Evolutionary conservation across 345 rosid genomes (phyloP).

Genomic region (Eucalyptus microcorys): DNA sequence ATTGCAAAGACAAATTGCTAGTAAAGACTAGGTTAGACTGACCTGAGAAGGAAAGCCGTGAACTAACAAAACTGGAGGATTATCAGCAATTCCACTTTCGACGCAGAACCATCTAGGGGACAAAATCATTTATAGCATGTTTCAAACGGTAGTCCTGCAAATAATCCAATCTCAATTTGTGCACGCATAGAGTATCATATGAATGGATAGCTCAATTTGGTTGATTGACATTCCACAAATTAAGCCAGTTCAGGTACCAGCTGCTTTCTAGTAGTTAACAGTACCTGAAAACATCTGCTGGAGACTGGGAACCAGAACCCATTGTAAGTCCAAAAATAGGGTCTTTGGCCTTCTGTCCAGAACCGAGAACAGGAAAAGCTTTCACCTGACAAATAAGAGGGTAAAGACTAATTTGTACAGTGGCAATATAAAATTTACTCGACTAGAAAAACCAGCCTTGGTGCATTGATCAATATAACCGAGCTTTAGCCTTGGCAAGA

Average conservation of each 20-base stretch:
- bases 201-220: neutral
- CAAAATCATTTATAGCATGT: constrained; percentile 44
- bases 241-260: neutral
- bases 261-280: neutral
- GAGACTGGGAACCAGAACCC: constrained; percentile 76
- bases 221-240: neutral
- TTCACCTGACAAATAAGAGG: constrained; percentile 30
- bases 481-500: neutral
- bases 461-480: neutral
- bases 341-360: constrained; percentile 76
- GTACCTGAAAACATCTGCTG: constrained; percentile 69
- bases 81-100: constrained; percentile 53
- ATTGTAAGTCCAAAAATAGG: constrained; percentile 80
- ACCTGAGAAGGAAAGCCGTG: constrained; percentile 98
- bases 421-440: neutral
- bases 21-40: neutral
- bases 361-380: constrained; percentile 60
- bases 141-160: constrained; percentile 43
- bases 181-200: neutral
- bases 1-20: neutral
- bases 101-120: constrained; percentile 91
- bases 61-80: constrained; percentile 54
- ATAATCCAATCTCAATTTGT: constrained; percentile 34
- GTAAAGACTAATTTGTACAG: neutral
- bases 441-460: neutral